phyloP scores from a whole-genome alignment of 768 basidiomycete species.

The Pulveroboletus sp. region DNA sequence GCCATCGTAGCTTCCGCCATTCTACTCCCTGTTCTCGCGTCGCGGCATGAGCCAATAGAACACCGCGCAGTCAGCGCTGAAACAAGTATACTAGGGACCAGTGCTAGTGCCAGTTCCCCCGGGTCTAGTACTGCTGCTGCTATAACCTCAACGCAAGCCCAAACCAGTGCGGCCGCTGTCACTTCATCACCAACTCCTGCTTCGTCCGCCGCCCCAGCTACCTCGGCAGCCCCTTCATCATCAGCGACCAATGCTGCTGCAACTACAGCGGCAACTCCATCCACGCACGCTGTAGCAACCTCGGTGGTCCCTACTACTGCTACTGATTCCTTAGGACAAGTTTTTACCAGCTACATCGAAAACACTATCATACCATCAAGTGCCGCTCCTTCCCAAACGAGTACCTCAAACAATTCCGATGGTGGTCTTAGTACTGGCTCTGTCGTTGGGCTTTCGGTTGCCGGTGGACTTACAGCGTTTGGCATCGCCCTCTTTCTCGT shows the following conservation, averaged over 20 bases:
- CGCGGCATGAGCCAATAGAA: constrained; percentile 16
- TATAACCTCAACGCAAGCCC: constrained; percentile 1
- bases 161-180: neutral
- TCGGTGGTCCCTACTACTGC: constrained; percentile 15
- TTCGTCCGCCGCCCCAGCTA: constrained; percentile 7
- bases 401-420: constrained; percentile 15
- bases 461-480: constrained; percentile 71
- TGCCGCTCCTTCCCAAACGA: constrained; percentile 23
- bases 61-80: constrained; percentile 1
- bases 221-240: neutral
- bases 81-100: neutral
- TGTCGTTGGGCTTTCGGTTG: constrained; percentile 76
- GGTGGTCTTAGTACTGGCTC: constrained; percentile 59
- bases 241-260: neutral
- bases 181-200: constrained; percentile 7
- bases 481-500: constrained; percentile 70
- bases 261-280: constrained; percentile 3
- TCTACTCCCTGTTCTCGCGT: constrained; percentile 24
- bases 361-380: constrained; percentile 17
- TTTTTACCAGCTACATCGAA: constrained; percentile 22
- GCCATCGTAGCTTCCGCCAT: constrained; percentile 24
- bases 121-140: neutral
- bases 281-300: neutral
- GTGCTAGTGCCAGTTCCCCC: neutral
- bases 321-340: constrained; percentile 30